These are phyloP conservation scores for Urochloa ruziziensis DNA, from an alignment of 176 grass and related monocot genomes.

Conservation along the genomic window DNA sequence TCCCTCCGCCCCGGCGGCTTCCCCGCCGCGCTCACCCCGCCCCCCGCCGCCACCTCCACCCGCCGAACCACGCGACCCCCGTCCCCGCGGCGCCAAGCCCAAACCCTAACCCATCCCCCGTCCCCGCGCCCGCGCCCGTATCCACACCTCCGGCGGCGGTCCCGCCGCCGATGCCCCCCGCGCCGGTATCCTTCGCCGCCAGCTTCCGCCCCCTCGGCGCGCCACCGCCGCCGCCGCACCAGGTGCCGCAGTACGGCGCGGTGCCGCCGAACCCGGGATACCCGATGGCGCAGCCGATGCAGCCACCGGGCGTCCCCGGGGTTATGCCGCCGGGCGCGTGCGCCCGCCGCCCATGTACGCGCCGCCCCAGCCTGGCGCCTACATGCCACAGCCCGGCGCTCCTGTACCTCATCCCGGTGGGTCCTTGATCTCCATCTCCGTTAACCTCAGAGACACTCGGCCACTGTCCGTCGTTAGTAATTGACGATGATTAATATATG, in stretches of 20 bases:
- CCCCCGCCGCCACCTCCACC: slow-evolving; percentile 10
- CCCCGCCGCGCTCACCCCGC: slow-evolving; percentile 1
- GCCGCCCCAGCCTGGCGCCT: slow-evolving; percentile 35
- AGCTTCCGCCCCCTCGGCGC: slow-evolving; percentile 52
- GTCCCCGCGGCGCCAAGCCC: slow-evolving; percentile 9
- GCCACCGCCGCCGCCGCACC: slow-evolving; percentile 30
- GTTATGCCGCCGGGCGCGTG: slow-evolving; percentile 35
- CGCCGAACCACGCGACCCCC: slow-evolving; percentile 21
- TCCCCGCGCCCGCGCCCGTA: neutral
- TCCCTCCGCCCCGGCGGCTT: neutral
- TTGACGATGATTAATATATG: neutral
- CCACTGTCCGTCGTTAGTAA: neutral
- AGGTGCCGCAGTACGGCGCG: slow-evolving; percentile 38
- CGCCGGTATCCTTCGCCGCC: slow-evolving; percentile 29
- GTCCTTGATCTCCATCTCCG: slow-evolving; percentile 21
- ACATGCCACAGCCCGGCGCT: slow-evolving; percentile 39
- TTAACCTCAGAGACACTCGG: neutral
- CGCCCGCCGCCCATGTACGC: slow-evolving; percentile 46
- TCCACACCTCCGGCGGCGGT: slow-evolving; percentile 15
- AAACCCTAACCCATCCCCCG: slow-evolving; percentile 37
- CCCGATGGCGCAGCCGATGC: slow-evolving; percentile 52
- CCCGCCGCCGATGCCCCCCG: slow-evolving; percentile 21
- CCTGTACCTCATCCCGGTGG: slow-evolving; percentile 47
- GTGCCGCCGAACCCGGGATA: slow-evolving; percentile 41
- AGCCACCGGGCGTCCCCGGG: slow-evolving; percentile 32